These are phyloP conservation scores for Tolypocladium sp. DNA, from an alignment of 2,329 filamentous ascomycete species.

Conservation along the genomic window DNA sequence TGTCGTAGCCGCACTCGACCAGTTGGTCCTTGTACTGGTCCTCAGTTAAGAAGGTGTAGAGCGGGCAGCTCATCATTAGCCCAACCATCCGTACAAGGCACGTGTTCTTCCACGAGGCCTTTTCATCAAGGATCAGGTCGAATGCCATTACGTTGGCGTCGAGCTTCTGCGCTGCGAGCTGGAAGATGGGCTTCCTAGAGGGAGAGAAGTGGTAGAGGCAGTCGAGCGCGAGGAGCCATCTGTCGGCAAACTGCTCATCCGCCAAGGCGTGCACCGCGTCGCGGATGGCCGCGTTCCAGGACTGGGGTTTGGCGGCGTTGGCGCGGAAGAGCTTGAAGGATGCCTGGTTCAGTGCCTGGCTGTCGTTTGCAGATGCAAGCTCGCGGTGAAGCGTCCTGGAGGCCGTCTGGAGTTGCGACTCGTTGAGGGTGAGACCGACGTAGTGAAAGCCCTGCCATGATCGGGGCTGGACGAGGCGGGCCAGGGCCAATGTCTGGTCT, in stretches of 20 bases:
- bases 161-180: constrained; percentile 28
- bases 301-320: constrained; percentile 36
- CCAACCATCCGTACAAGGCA: constrained; percentile 32
- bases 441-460: constrained; percentile 29
- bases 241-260: constrained; percentile 16
- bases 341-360: constrained; percentile 2
- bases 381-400: constrained; percentile 19
- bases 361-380: constrained; percentile 2
- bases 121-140: constrained; percentile 35
- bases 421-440: constrained; percentile 42
- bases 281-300: constrained; percentile 24
- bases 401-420: constrained; percentile 30
- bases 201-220: constrained; percentile 49
- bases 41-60: constrained; percentile 36
- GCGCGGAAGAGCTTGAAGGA: constrained; percentile 33
- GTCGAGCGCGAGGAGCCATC: constrained; percentile 47
- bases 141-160: constrained; percentile 44
- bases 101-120: constrained; percentile 16
- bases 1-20: constrained; percentile 35
- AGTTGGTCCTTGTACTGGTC: constrained; percentile 35
- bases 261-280: constrained; percentile 16
- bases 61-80: constrained; percentile 37
- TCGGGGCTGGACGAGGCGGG: constrained; percentile 12
- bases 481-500: constrained; percentile 43
- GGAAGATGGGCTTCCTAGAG: constrained; percentile 36